Evolutionary conservation across 306 rosid species (phyloP), one percentile per base, ranked within the genome.

Genomic region (Malus sylvestris): DNA sequence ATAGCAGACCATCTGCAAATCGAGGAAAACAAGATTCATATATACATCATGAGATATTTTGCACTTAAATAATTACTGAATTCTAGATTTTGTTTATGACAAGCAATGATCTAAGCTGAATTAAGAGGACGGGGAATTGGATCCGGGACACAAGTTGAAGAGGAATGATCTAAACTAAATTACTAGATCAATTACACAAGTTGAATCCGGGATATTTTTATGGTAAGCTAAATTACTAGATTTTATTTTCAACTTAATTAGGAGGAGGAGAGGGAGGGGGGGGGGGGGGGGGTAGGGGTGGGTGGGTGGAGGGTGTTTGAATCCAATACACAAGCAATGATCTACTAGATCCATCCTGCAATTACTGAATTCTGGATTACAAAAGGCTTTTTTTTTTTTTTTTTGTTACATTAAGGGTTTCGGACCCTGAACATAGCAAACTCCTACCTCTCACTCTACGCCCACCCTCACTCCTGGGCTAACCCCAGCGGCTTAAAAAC

Each of bases 1-100:
- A 92, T 92, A 9, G 76, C 65, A 2, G 92, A 83, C 97, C 97
- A 92, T 76, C 96, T 92, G 81, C 67, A 81, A 68, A 66, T 66
- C 3, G 10, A 19, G 5, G 27, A 35, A 66, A 66, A 63, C 15
- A 63, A 14, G 2, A 30, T 27, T 62, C 15, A 27, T 29, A 27
- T 27, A 58, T 60, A 1, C 1, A 29, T 29, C 32, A 62, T 7
- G 7, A 62, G 11, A 29, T 19, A 57, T 20, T 6, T 15, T 49
- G 20, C 20, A 15, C 55, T 49, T 49, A 49, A 49, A 4, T 49
- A 4, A 49, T 49, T 49, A 14, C 20, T 49, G 55, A 49, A 14
- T 49, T 15, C 19, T 49, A 49, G 19, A 14, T 5, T 49, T 49
- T 49, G 8, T 49, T 15, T 49, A 49, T 49, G 5, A 49, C 55